Conservation (phyloP, 2,329 filamentous ascomycete genomes). For the Lecanoromycetidae sp. region DNA sequence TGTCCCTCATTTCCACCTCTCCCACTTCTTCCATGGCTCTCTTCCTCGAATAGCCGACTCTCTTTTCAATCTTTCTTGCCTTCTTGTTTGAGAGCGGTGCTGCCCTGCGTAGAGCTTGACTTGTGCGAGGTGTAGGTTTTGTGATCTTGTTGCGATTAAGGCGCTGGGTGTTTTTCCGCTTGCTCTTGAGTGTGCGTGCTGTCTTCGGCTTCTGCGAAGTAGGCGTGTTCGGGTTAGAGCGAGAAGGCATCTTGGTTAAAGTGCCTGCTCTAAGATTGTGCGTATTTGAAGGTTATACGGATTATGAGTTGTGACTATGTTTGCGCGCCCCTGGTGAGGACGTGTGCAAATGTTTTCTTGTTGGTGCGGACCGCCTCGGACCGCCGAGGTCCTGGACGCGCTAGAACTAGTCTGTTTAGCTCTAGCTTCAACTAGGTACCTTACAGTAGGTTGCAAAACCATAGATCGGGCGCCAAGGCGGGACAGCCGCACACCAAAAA, state of each 20-base stretch:
- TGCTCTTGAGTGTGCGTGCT: constrained; percentile 11
- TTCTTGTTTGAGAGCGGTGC: constrained; percentile 15
- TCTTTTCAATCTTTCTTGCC: constrained; percentile 15
- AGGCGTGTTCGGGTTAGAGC: constrained; percentile 18
- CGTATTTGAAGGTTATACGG: not conserved
- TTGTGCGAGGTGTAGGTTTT: constrained; percentile 12
- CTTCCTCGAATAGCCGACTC: constrained; percentile 10
- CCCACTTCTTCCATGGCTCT: constrained; percentile 11
- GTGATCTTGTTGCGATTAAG: constrained; percentile 7
- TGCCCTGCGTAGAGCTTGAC: constrained; percentile 13
- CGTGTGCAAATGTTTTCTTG: no score
- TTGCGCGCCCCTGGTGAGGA: no score
- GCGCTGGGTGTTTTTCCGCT: constrained; percentile 13
- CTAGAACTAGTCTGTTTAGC: no score
- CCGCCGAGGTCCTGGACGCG: no score
- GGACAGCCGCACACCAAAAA: no score
- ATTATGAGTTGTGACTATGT: not conserved
- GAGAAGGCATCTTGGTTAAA: constrained; percentile 14
- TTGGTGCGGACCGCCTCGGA: no score
- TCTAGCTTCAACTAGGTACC: no score
- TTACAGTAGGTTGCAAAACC: no score
- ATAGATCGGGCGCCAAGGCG: no score
- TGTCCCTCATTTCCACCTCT: constrained; percentile 18
- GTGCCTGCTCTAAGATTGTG: no score
- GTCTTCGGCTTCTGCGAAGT: constrained; percentile 12